Base-by-base conservation (phyloP, 2,329 filamentous ascomycete species). In the Diplodia intermedia region DNA sequence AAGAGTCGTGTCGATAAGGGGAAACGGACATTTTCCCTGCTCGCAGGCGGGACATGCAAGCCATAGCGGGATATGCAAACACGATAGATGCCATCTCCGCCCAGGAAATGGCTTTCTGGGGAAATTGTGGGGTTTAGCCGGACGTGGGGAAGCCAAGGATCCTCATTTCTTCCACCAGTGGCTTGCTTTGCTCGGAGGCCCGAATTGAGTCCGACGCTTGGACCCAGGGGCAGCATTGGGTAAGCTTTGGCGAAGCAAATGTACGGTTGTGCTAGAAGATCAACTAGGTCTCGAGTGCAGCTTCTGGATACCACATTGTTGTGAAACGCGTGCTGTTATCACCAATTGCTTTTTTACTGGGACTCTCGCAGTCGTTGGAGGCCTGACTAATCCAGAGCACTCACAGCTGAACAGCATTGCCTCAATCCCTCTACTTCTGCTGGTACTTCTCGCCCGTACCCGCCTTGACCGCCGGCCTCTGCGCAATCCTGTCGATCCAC, bases 401-500 rank as follows among this genome's bases (percentile, higher is more conserved):
- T 11, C 36, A 38, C 11, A 11, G 36, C 11, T 4, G 55, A 43
- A 11, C 33, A 57, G 15, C 4, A 33, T 3, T 20, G 26, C 26
- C 26, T 33, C 31, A 33, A 33, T 14, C 6, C n/a, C 18, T 15
- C 65, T 31, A 68, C 49, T 68, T 68, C 18, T 55, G 50, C 52
- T 63, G 57, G 40, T 68, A 68, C 52, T 68, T 68, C 26, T 63
- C 50, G 36, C 66, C 26, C 15, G 40, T 82, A 0, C 82, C 82
- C 53, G 77, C 77, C 76, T 83, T 80, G 69, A 85, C 84, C 2
- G 84, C 83, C 18, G 80, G 78, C 40, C 84, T 73, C 72, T 79
- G 78, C 5, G 81, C 80, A 75, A 86, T 84, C 11, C 84, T 76
- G 68, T 84, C 82, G 70, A 86, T 79, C 86, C 85, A 87, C 73